Evolutionary conservation across 2,329 filamentous ascomycete genomes (phyloP).

Genomic region (Madurella mycetomatis): DNA sequence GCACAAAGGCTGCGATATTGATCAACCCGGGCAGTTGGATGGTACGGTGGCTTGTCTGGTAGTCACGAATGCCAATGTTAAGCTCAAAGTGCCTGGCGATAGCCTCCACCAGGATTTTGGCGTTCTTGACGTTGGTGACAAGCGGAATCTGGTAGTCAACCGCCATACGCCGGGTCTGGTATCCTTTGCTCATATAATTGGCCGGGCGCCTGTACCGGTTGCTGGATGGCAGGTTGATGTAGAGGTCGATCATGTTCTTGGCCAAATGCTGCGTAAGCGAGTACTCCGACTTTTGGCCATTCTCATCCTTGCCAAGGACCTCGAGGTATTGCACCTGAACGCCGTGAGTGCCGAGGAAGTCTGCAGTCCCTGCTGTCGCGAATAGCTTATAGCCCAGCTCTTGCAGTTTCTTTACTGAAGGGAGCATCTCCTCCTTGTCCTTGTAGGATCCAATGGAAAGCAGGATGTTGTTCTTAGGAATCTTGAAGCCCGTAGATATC

Average conservation of each 20-base stretch:
- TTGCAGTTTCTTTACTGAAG: constrained; percentile 83
- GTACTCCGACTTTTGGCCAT: constrained; percentile 90
- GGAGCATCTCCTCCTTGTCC: constrained; percentile 96
- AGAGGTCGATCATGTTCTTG: constrained; percentile 96
- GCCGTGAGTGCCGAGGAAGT: constrained; percentile 90
- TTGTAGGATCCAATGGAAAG: constrained; percentile 96
- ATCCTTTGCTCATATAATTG: constrained; percentile 98
- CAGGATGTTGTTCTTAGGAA: constrained; percentile 92
- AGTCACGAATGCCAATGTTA: constrained; percentile 78
- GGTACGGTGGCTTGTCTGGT: constrained; percentile 81
- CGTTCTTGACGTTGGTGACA: constrained; percentile 98
- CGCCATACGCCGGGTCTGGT: constrained; percentile 94
- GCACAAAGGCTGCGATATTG: constrained; percentile 77
- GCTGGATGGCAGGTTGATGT: constrained; percentile 98
- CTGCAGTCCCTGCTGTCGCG: constrained; percentile 91
- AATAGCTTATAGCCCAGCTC: constrained; percentile 93
- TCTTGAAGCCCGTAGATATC: constrained; percentile 91
- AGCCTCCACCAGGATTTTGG: constrained; percentile 93
- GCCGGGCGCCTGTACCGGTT: constrained; percentile 95
- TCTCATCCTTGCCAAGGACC: constrained; percentile 70
- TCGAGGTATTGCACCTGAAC: constrained; percentile 93
- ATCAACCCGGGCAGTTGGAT: constrained; percentile 69
- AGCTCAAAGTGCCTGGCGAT: constrained; percentile 86
- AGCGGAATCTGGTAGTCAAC: constrained; percentile 95
- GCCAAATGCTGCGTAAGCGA: constrained; percentile 94